Evolutionary conservation across 768 basidiomycete species (phyloP).

Genomic region (Auricularia sp.): DNA sequence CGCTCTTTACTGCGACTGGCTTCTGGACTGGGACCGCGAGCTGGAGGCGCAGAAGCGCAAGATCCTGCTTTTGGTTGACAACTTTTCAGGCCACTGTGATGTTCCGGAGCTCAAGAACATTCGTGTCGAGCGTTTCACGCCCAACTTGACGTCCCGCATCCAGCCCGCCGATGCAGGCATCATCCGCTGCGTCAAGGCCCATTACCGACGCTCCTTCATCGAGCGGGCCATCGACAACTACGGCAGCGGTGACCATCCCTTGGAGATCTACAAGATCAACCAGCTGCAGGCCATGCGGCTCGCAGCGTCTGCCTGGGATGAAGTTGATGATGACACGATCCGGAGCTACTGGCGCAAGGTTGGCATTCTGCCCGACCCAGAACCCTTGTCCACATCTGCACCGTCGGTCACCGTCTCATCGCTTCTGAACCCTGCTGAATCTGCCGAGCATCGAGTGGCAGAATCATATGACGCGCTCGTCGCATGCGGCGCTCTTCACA

Average conservation of each 20-base stretch:
- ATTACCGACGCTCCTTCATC: conserved; percentile 23
- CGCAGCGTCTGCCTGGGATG: conserved; percentile 23
- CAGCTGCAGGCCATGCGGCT: conserved; percentile 29
- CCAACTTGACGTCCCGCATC: conserved; percentile 12
- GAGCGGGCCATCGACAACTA: conserved; percentile 19
- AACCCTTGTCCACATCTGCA: conserved; percentile 6
- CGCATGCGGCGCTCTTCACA: conserved; percentile 7
- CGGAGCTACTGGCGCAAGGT: conserved; percentile 29
- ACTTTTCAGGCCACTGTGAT: conserved; percentile 6
- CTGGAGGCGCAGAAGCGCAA: conserved; percentile 3
- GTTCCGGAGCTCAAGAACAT: conserved; percentile 1
- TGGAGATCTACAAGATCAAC: conserved; percentile 28
- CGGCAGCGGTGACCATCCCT: neutral
- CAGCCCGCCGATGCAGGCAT: conserved; percentile 13
- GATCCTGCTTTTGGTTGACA: conserved; percentile 9
- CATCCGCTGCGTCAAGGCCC: conserved; percentile 16
- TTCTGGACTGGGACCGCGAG: conserved; percentile 1
- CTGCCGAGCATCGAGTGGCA: conserved; percentile 11
- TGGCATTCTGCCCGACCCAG: conserved; percentile 19
- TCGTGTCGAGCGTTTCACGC: conserved; percentile 4
- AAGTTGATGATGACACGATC: conserved; percentile 24
- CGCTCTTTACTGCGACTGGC: conserved; percentile 11
- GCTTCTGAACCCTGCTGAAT: conserved; percentile 12
- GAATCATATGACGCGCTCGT: conserved; percentile 17
- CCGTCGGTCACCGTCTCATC: conserved; percentile 11